phyloP scores from a whole-genome alignment of 2,329 filamentous ascomycete species.

The Fusarium nanum region DNA sequence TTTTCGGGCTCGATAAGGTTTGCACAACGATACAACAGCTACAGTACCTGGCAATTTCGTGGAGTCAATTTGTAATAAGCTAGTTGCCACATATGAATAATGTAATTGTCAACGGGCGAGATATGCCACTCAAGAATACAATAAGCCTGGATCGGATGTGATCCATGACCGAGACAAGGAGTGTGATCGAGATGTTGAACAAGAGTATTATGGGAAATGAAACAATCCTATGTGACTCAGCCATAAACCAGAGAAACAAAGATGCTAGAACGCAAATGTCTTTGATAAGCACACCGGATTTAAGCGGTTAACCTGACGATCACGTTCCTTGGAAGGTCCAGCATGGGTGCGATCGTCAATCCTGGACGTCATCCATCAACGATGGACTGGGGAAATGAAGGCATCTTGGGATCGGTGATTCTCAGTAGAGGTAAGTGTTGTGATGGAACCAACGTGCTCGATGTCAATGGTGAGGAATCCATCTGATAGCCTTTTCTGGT shows the following conservation, averaged over 20 bases:
- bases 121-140: not conserved
- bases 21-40: not conserved
- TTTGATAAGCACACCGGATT: not conserved
- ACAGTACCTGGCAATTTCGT: not conserved
- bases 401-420: constrained; percentile 2
- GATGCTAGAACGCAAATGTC: constrained; percentile 4
- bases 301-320: constrained; percentile 22
- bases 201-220: constrained; percentile 15
- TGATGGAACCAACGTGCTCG: not conserved
- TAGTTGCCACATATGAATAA: constrained; percentile 29
- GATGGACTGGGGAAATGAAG: not conserved
- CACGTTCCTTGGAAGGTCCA: constrained; percentile 21
- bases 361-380: constrained; percentile 18
- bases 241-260: not conserved
- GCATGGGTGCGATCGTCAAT: constrained; percentile 1
- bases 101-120: constrained; percentile 3
- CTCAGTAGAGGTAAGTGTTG: not conserved
- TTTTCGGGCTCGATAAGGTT: constrained; percentile 5
- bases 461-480: constrained; percentile 22
- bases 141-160: not conserved
- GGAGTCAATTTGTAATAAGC: constrained; percentile 26
- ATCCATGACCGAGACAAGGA: not conserved
- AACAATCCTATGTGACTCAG: constrained; percentile 14
- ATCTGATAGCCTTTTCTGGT: not conserved
- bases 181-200: not conserved